Evolutionary conservation across 257 asterid species (phyloP), one percentile per base, ranked within the genome.

Genomic region (Marsdenia floribunda): DNA sequence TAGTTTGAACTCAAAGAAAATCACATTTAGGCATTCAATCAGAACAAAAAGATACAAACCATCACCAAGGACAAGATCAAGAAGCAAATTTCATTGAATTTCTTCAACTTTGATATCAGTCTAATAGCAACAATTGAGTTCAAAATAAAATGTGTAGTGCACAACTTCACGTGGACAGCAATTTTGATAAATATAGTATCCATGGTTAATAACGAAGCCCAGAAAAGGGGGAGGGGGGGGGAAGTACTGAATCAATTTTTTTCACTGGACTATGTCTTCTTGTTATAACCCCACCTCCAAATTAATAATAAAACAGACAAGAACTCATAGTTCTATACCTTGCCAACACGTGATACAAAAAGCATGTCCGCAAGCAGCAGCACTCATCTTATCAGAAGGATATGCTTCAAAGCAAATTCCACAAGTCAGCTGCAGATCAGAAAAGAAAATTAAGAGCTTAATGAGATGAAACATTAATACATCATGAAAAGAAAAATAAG

Each of bases 301-400:
- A 19, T 8, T 10, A 44, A 18, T 15, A 44, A n/a, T 1, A 4
- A 44, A 42, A 11, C 38, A 68, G n/a, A 24, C 22, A 55, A 29
- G 42, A 24, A 67, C 35, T 29, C 18, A 13, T 35, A 26, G 42
- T 37, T 52, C 76, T 81, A 73, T 80, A 93, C 98, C 97, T 88
- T 88, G 85, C 98, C 98, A 93, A 73, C 98, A 93, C 14, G 79
- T 60, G 75, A 80, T 77, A 80, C 98, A 93, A 82, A 91, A 93
- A 77, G 97, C 96, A 85, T 91, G 98, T 68, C 97, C 92, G 76
- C 98, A 91, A 81, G 90, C 95, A 75, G 91, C 91, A 75, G 92
- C 86, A 74, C 80, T 72, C 86, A 93, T 88, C 80, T 80, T 86
- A 77, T 80, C 87, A 46, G 61, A 82, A 21, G 87, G 89, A 86